phyloP scores from a whole-genome alignment of 169 alveolate genomes.

The Hepatocystis sp. region DNA sequence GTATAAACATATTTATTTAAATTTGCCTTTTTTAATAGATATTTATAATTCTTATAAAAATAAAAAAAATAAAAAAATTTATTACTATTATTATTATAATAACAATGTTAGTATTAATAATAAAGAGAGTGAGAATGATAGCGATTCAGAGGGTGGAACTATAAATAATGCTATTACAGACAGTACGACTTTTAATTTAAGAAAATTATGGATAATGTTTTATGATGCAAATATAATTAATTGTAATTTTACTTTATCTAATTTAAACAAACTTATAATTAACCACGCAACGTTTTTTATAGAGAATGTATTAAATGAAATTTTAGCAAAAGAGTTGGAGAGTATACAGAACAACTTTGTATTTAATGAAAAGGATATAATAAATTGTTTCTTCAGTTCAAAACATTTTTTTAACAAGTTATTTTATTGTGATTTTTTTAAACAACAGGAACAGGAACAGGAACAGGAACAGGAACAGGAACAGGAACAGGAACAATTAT shows the following conservation, averaged over 20 bases:
- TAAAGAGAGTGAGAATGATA: neutral
- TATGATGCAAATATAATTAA: conserved; percentile 20
- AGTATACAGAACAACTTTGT: neutral
- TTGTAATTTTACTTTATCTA: conserved; percentile 3
- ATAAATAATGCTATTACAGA: neutral
- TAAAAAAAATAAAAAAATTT: neutral
- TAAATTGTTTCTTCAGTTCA: conserved; percentile 6
- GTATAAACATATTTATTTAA: conserved; percentile 35
- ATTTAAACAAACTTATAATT: conserved; percentile 16
- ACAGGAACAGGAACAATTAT: neutral
- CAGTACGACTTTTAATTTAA: neutral
- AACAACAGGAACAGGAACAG: neutral
- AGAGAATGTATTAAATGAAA: neutral
- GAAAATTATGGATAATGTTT: conserved; percentile 46
- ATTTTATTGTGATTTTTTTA: neutral
- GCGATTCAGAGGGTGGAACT: neutral
- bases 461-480: neutral
- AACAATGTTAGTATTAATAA: neutral
- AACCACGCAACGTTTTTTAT: conserved; percentile 8
- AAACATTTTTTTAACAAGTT: neutral
- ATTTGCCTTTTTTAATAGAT: conserved; percentile 24
- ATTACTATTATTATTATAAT: too few relatives aligned
- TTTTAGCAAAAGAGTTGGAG: neutral
- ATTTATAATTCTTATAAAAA: conserved; percentile 7
- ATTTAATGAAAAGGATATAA: conserved; percentile 22